Evolutionary conservation across 495 filamentous ascomycete genomes (phyloP), one percentile per base, ranked within the genome.

Genomic region (Penicillium chermesinum): DNA sequence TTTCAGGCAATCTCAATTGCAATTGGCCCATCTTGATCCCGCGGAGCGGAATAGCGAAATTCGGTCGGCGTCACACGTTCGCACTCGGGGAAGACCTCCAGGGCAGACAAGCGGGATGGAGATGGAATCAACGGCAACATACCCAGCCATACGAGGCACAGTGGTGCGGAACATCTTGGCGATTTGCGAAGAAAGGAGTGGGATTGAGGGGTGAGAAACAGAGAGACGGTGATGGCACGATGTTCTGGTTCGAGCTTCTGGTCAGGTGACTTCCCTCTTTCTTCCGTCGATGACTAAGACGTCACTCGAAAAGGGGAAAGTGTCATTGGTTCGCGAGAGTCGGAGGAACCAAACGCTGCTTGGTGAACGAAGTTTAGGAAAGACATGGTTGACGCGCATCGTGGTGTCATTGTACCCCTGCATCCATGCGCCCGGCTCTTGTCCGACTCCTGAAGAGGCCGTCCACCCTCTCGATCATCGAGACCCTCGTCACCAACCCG

Each of bases 361-460:
- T 37, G 30, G 13, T 37, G 3, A 5, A 37, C 3, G 13, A 37
- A 37, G 5, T 14, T n/a, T 14, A 37, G 4, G 5, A n/a, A 37
- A 37, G 35, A 37, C 48, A 46, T 38, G 38, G 33, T 21, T 30
- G 38, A 35, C 25, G 25, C 25, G 45, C 41, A 34, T 41, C 53
- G 45, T 5, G 45, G 47, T 49, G 39, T 38, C 41, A 52, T 50
- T 44, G 41, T 39, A 44, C 38, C 19, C 49, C 44, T 49, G 51
- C 58, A 53, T 57, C 48, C 44, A 79, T 79, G 76, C 71, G 75
- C 54, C 75, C 74, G 64, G 73, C 75, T 64, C 62, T 78, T 62
- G 68, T 74, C 64, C 70, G 74, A 69, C 62, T 79, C 45, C 61
- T 78, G 64, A 69, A 69, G 65, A 71, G 75, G 69, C 75, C 75